Evolutionary conservation across 345 rosid species (phyloP).

Genomic region (Acer saccharum): DNA sequence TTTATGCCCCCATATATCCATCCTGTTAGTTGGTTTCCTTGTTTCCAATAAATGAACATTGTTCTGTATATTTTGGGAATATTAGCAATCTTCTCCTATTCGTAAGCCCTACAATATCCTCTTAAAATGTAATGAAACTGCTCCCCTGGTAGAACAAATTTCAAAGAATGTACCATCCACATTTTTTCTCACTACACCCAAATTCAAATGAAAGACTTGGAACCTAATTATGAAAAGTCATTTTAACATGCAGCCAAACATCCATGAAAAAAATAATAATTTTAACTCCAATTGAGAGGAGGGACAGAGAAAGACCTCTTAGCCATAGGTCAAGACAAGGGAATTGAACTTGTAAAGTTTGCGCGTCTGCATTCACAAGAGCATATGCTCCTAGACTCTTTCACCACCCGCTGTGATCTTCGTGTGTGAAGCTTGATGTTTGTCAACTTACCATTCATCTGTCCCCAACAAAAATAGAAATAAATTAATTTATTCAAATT

Average conservation of each 20-base stretch:
- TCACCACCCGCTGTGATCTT: conserved; percentile 74
- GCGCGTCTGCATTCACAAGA: conserved; percentile 72
- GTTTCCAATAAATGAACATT: background rate
- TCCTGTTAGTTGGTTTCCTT: background rate
- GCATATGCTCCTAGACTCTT: conserved; percentile 78
- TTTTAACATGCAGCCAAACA: conserved; percentile 10
- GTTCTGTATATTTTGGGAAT: background rate
- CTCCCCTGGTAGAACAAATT: background rate
- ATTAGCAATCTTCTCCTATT: background rate
- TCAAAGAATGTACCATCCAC: background rate
- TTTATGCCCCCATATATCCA: no score
- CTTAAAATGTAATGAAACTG: background rate
- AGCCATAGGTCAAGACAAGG: conserved; percentile 13
- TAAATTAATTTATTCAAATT: background rate
- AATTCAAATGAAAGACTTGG: background rate
- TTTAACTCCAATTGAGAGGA: background rate
- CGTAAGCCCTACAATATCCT: background rate
- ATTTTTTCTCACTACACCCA: background rate
- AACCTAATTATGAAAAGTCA: background rate
- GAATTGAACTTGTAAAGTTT: conserved; percentile 42
- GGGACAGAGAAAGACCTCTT: background rate
- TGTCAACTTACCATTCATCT: conserved; percentile 88
- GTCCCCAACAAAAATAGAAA: conserved; percentile 19
- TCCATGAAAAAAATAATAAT: background rate
- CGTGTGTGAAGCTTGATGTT: conserved; percentile 83